Percentiles rank a stretch among this genome's conserved stretches.
Conservation (phyloP, 805 yeast species). For the Wickerhamomyces bisporus region DNA sequence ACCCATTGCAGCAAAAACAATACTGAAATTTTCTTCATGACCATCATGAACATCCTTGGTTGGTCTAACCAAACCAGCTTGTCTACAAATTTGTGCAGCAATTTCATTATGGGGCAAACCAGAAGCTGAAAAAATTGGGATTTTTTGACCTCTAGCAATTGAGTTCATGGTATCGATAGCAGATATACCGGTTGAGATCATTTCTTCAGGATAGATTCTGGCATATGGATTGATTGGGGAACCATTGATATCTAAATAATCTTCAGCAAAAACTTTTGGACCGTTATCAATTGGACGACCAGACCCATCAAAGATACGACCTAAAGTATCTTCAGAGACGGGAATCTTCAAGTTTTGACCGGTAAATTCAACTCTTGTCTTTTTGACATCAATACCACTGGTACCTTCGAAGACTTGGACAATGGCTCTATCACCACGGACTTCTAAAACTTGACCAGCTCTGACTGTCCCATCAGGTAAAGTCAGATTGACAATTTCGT, state of each 20-base stretch:
- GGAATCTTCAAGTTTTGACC: constrained; percentile 91
- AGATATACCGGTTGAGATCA: constrained; percentile 98
- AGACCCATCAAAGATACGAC: constrained; percentile 97
- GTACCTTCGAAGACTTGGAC: constrained; percentile 99
- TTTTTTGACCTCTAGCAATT: constrained; percentile 99
- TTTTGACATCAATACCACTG: constrained; percentile 96
- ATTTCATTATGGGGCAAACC: constrained; percentile 99
- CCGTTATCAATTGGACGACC: constrained; percentile 99
- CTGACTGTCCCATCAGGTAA: constrained; percentile 92
- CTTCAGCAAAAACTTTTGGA: constrained; percentile 97
- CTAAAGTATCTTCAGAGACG: constrained; percentile 94
- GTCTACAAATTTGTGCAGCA: constrained; percentile 99
- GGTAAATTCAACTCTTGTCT: constrained; percentile 95
- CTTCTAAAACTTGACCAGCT: constrained; percentile 98
- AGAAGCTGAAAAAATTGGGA: constrained; percentile 97
- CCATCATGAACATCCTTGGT: constrained; percentile 99
- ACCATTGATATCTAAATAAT: constrained; percentile 96
- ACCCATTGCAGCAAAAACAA: constrained; percentile 99
- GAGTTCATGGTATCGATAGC: constrained; percentile 99
- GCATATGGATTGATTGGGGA: constrained; percentile 98
- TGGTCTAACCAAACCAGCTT: constrained; percentile 98
- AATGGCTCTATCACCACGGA: constrained; percentile 93
- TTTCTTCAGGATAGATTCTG: constrained; percentile 98
- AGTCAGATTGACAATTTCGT: constrained; percentile 95
- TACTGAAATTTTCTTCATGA: constrained; percentile 98